Percentiles rank a stretch among this genome's conserved stretches.
Evolutionary conservation across 192 early-diverging fungal species (phyloP).

Genomic region (Coemansia sp.): DNA sequence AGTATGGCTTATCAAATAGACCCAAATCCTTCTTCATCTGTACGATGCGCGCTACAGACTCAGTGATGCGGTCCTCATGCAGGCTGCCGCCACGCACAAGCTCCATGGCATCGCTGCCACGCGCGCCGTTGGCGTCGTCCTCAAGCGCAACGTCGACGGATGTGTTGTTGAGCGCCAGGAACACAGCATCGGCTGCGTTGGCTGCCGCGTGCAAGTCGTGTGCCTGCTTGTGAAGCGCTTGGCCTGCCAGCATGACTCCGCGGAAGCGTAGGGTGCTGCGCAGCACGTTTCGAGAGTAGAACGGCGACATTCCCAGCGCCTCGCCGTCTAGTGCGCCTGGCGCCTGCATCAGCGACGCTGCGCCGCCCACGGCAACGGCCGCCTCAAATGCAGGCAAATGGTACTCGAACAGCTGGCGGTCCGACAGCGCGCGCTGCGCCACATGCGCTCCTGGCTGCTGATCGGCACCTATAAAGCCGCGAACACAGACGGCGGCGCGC

Average conservation of each 20-base stretch:
- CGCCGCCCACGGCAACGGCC: constrained; percentile 56
- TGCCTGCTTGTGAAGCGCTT: constrained; percentile 27
- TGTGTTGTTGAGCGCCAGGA: constrained; percentile 57
- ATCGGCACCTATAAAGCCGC: constrained; percentile 59
- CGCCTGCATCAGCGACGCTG: constrained; percentile 61
- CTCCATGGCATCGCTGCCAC: constrained; percentile 33
- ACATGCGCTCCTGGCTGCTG: constrained; percentile 1
- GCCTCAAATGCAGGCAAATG: constrained; percentile 62
- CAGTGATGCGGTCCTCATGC: constrained; percentile 48
- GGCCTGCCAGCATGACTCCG: constrained; percentile 59
- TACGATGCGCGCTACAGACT: constrained; percentile 57
- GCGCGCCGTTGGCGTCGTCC: constrained; percentile 56
- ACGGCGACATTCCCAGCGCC: constrained; percentile 57
- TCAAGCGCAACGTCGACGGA: constrained; percentile 52
- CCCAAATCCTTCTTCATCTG: constrained; percentile 71
- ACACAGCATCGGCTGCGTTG: constrained; percentile 57
- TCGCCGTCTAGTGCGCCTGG: constrained; percentile 61
- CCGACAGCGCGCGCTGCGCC: constrained; percentile 4
- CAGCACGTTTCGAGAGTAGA: constrained; percentile 56
- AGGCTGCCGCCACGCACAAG: constrained; percentile 51
- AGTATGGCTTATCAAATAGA: constrained; percentile 54
- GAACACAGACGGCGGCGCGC: constrained; percentile 63
- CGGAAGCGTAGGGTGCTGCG: constrained; percentile 59
- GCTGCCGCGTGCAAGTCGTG: constrained; percentile 16
- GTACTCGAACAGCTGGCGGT: constrained; percentile 58